These are phyloP conservation scores for Colletotrichum zoysiae DNA, from an alignment of 2,329 filamentous ascomycete genomes.

Conservation along the genomic window DNA sequence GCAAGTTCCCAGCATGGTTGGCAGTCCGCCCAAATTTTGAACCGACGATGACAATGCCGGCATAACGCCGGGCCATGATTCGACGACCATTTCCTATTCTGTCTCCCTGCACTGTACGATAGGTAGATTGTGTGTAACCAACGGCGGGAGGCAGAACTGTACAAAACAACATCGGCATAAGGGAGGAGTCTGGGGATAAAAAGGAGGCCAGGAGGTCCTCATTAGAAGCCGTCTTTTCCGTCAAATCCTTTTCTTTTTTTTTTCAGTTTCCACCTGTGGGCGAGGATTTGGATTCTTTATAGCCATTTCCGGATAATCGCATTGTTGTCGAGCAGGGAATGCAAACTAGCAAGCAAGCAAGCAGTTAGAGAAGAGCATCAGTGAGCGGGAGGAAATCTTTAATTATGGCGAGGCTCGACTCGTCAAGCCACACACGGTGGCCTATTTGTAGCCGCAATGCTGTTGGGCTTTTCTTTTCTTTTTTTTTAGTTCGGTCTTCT, in stretches of 20 bases:
- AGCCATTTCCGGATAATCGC: constrained; percentile 40
- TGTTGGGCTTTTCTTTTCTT: background rate
- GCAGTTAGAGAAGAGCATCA: constrained; percentile 27
- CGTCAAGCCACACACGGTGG: background rate
- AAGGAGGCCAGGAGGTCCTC: constrained; percentile 35
- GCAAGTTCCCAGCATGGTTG: constrained; percentile 65
- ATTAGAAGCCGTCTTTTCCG: constrained; percentile 27
- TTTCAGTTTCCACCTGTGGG: constrained; percentile 24
- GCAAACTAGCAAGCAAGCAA: constrained; percentile 30
- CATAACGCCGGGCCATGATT: constrained; percentile 28
- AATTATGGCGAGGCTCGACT: background rate
- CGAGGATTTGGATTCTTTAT: constrained; percentile 34
- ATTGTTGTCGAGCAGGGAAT: constrained; percentile 35
- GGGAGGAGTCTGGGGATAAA: constrained; percentile 38
- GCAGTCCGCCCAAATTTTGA: constrained; percentile 51
- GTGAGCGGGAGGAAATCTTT: constrained; percentile 10
- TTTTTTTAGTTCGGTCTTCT: background rate
- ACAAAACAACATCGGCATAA: constrained; percentile 36
- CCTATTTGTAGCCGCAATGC: background rate
- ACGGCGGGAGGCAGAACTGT: constrained; percentile 39
- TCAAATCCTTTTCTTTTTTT: constrained; percentile 14
- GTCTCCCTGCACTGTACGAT: constrained; percentile 35
- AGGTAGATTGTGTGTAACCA: constrained; percentile 41
- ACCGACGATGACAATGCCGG: constrained; percentile 22
- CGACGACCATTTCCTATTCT: constrained; percentile 35